Base-by-base conservation (phyloP, 345 rosid genomes). In the Syzygium grande region DNA sequence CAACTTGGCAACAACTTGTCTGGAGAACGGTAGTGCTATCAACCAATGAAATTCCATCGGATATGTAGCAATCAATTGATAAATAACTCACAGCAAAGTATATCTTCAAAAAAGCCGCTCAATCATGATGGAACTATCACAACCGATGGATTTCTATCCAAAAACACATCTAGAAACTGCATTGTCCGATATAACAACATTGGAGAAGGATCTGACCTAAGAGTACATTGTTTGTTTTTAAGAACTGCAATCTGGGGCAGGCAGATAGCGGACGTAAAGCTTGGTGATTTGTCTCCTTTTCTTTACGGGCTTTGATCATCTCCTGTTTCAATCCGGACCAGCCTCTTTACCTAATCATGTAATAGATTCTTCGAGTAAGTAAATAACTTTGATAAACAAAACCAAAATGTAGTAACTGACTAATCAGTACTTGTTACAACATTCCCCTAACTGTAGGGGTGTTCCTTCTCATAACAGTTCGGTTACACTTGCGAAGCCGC, bases 301-400 rank as follows among this genome's bases (percentile, higher is more conserved):
- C 87, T 84, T 91, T 92, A 13, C 90, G 89, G 22, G 92, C 91
- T 86, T 85, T 86, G 88, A 87, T 52, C 92, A 88, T 92, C 86
- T 92, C 92, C 92, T 4, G 93, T 92, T 90, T 92, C 93, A 49
- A 91, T 68, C 51, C 87, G 89, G n/a, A 91, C 89, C 53, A 89
- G 84, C 77, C 94, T 85, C 91, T 91, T 92, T 4, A 92, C 93
- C 93, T 92, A 89, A 63, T 63, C 77, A 63, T 7, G 38, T 29
- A 29, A 29, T 29, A 63, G 21, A 15, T 63, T 29, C 77, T 63
- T n/a, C 21, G 3, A 63, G 38, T 63, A 14, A 63, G 77, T 34
- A 84, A 29, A 38, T 5, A 29, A 21, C 17, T 6, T 21, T 46
- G 34, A 84, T 23, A 84, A 25, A 51, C 52, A 43, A 55, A 55